Evolutionary conservation across 1,284 basidiomycete species (phyloP).

Genomic region (Heterobasidion irregulare): DNA sequence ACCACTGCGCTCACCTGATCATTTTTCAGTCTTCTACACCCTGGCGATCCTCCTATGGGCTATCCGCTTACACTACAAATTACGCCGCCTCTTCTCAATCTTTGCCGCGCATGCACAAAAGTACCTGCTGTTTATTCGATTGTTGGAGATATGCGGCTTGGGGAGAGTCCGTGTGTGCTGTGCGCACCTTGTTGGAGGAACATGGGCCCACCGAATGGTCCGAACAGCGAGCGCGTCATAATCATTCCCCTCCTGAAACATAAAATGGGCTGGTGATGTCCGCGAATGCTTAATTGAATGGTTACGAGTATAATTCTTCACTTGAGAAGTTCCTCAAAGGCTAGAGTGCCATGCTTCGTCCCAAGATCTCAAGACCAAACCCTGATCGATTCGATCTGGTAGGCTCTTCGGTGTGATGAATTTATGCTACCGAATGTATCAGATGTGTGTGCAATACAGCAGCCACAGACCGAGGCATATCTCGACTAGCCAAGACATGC

Average conservation of each 20-base stretch:
- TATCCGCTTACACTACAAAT: conserved; percentile 64
- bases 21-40: conserved; percentile 41
- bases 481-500: too few relatives aligned
- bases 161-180: conserved; percentile 67
- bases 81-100: conserved; percentile 48
- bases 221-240: conserved; percentile 27
- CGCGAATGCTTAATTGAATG: too few relatives aligned
- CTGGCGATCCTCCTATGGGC: conserved; percentile 40
- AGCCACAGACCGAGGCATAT: too few relatives aligned
- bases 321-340: too few relatives aligned
- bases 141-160: conserved; percentile 60
- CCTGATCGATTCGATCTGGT: too few relatives aligned
- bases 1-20: conserved; percentile 1
- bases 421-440: too few relatives aligned
- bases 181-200: conserved; percentile 65
- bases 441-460: too few relatives aligned
- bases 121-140: conserved; percentile 62
- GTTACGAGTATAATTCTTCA: too few relatives aligned
- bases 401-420: too few relatives aligned
- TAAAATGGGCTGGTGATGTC: conserved; percentile 24
- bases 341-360: too few relatives aligned
- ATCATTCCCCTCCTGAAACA: conserved; percentile 46
- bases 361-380: too few relatives aligned
- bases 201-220: conserved; percentile 48
- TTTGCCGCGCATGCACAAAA: conserved; percentile 61